phyloP scores from a whole-genome alignment of 768 basidiomycete genomes.

The Tricholoma furcatifolium region DNA sequence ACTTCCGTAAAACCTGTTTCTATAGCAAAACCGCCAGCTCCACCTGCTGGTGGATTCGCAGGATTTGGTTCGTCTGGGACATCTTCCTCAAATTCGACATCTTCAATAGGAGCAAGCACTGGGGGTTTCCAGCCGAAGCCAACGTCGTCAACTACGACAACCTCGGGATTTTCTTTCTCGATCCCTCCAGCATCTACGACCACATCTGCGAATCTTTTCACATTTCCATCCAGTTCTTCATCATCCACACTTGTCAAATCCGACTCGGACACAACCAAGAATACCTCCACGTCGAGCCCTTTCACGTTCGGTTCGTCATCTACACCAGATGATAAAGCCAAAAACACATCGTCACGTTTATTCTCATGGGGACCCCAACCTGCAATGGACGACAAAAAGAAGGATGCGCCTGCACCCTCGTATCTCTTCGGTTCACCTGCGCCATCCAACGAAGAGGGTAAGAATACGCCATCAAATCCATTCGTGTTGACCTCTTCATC shows the following conservation, averaged over 20 bases:
- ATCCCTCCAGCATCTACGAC: neutral
- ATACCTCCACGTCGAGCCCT: neutral
- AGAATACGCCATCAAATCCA: neutral
- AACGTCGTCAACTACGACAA: conserved; percentile 3
- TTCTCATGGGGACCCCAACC: neutral
- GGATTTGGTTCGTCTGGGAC: conserved; percentile 33
- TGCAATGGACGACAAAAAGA: too few species aligned
- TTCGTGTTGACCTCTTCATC: neutral
- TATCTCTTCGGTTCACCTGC: too few species aligned
- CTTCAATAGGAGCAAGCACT: neutral
- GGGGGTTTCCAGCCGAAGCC: conserved; percentile 1
- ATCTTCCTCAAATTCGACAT: neutral
- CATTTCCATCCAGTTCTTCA: neutral
- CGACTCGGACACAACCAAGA: neutral
- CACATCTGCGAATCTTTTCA: conserved; percentile 1
- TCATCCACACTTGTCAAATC: neutral
- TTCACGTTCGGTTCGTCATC: conserved; percentile 3
- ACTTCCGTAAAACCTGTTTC: conserved; percentile 13
- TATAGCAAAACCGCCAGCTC: conserved; percentile 28
- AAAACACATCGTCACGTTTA: neutral
- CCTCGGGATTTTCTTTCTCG: conserved; percentile 11
- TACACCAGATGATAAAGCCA: neutral
- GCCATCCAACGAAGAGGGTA: neutral
- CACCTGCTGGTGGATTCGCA: conserved; percentile 6
- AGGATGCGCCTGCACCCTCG: too few species aligned